A percentile compares a stretch with the other conserved stretches of the same genome.
Conservation (phyloP, 345 rosid species). For the Tarenaya hassleriana region DNA sequence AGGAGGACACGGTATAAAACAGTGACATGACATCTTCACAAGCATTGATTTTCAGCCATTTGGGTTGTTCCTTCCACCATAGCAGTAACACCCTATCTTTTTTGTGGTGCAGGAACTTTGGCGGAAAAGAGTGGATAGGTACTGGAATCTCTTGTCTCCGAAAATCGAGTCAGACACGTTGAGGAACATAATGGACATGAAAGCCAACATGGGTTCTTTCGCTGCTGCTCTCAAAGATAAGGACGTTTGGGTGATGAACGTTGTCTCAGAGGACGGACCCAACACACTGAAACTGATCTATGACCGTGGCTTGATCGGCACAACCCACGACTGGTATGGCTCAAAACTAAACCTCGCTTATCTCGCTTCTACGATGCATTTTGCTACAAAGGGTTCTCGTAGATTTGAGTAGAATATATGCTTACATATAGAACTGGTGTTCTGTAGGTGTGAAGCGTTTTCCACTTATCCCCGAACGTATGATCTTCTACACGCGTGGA, state of each 20-base stretch:
- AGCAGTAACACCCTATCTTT: neutral
- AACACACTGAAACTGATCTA: slow-evolving; percentile 77
- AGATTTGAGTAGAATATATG: too few species aligned
- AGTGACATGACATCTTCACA: neutral
- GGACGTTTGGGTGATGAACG: slow-evolving; percentile 94
- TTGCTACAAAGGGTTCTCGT: too few species aligned
- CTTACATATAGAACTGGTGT: too few species aligned
- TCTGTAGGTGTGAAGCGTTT: slow-evolving; percentile 92
- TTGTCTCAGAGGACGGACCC: slow-evolving; percentile 68
- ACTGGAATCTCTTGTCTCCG: slow-evolving; percentile 75
- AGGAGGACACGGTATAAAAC: slow-evolving; percentile 65
- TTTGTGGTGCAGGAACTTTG: slow-evolving; percentile 54
- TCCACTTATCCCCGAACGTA: slow-evolving; percentile 91
- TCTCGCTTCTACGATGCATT: too few species aligned
- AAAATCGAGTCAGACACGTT: slow-evolving; percentile 58
- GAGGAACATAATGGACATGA: slow-evolving; percentile 98
- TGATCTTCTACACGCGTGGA: slow-evolving; percentile 86
- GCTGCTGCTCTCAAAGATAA: slow-evolving; percentile 79
- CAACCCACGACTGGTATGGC: slow-evolving; percentile 72
- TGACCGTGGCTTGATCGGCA: slow-evolving; percentile 82
- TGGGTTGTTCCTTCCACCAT: neutral
- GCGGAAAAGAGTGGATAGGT: slow-evolving; percentile 63
- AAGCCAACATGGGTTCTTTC: slow-evolving; percentile 85
- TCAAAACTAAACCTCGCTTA: too few species aligned
- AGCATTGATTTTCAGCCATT: neutral